A percentile compares a stretch with the other conserved stretches of the same genome.
Evolutionary conservation across 2,329 filamentous ascomycete genomes (phyloP).

Genomic region (Trichophyton rubrum): DNA sequence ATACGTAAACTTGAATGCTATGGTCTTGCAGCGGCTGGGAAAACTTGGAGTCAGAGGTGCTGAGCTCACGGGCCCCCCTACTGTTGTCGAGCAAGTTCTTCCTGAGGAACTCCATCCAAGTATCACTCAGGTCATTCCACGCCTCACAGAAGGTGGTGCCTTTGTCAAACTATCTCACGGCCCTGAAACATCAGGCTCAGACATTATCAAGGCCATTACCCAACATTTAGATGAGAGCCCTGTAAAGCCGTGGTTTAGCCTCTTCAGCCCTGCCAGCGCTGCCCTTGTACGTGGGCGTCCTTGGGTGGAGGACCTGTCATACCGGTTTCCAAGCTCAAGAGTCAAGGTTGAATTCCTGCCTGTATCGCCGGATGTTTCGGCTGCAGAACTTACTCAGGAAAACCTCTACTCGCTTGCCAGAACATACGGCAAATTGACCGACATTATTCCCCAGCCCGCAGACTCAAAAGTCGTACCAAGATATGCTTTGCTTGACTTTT

Average conservation of each 20-base stretch:
- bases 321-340: constrained; percentile 62
- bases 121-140: constrained; percentile 68
- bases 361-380: constrained; percentile 54
- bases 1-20: constrained; percentile 33
- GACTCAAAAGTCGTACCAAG: constrained; percentile 77
- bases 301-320: constrained; percentile 78
- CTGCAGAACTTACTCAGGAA: constrained; percentile 73
- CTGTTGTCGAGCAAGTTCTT: constrained; percentile 48
- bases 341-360: constrained; percentile 78
- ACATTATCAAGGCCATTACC: constrained; percentile 50
- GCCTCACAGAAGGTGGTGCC: constrained; percentile 81
- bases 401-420: constrained; percentile 76
- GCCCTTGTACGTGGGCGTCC: constrained; percentile 70
- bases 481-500: constrained; percentile 69
- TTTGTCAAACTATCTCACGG: constrained; percentile 72
- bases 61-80: constrained; percentile 44
- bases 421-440: constrained; percentile 76
- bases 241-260: constrained; percentile 82
- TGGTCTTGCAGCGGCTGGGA: constrained; percentile 36
- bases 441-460: constrained; percentile 69
- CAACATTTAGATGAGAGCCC: constrained; percentile 55
- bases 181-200: constrained; percentile 33
- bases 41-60: constrained; percentile 41
- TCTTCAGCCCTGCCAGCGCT: constrained; percentile 57
- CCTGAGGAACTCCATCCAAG: constrained; percentile 51